Evolutionary conservation across 2,329 filamentous ascomycete species (phyloP), one percentile per base, ranked within the genome.

Genomic region (Aspergillus sp.): DNA sequence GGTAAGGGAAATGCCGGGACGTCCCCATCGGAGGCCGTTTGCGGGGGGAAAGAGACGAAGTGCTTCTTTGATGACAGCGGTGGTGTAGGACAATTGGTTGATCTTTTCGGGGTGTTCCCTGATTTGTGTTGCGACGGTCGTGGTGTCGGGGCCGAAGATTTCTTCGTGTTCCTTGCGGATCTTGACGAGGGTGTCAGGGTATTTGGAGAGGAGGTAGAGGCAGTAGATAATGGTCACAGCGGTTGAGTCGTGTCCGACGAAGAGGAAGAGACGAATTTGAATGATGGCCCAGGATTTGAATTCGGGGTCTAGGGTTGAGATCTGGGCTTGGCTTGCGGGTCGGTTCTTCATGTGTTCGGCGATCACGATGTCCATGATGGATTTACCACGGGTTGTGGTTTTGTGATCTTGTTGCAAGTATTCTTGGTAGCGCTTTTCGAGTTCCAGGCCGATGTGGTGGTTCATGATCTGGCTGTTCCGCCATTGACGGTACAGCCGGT

Each of bases 1-100:
- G 3, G 54, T 15, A 6, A 69, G 48, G 0, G 57, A 57, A 41
- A 62, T 53, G 4, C 48, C 55, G 2, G 60, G 64, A 23, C 50
- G 55, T 4, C 64, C 67, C 1, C 36, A 41, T 10, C 69, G 65
- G 36, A 67, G 51, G 4, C 60, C 65, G 7, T 57, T 49, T 0
- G 55, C 60, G 9, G 84, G 79, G 0, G 83, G 81, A 64, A 78
- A 84, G n/a, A 87, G 67, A 4, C 84, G 79, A 1, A 87, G 75
- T 0, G 79, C 77, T 69, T 87, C 85, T 59, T 84, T 84, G 59
- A 85, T 79, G 2, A 85, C 79, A n/a, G 83, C 84, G 2, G 74
- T 73, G 1, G 84, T 85, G 69, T 84, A 85, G 0, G 79, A 74
- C 15, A 87, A 75, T 21, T 79, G 75, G 67, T 82, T 85, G 30